These are phyloP conservation scores for Akanthomyces muscarius DNA, from an alignment of 2,329 filamentous ascomycete genomes.

Conservation along the genomic window DNA sequence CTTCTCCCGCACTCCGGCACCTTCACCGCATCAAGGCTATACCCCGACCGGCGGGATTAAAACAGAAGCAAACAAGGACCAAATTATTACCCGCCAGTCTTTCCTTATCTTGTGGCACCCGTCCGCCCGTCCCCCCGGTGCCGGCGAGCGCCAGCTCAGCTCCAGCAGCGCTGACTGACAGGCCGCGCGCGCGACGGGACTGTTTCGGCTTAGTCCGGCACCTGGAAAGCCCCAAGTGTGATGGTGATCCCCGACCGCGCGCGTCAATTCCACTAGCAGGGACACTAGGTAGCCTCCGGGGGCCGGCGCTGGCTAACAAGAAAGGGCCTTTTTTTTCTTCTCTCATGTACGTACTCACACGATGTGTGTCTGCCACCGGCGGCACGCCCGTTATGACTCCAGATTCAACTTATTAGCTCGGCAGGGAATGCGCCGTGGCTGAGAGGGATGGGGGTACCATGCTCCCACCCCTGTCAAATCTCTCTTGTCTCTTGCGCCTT, in stretches of 20 bases:
- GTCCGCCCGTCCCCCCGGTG: background rate
- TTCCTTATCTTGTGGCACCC: background rate
- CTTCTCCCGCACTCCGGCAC: background rate
- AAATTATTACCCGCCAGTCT: no score
- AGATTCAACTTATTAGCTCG: background rate
- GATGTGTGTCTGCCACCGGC: background rate
- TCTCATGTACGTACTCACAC: background rate
- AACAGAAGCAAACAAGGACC: no score
- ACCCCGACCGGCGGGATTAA: background rate
- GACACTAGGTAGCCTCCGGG: background rate
- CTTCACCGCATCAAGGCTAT: background rate
- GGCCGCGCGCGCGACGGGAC: constrained; percentile 9
- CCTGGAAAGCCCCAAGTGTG: background rate
- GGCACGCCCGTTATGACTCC: constrained; percentile 8
- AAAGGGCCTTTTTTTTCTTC: no score
- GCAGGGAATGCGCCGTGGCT: constrained; percentile 5
- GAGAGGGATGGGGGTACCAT: background rate
- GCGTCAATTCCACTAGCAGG: constrained; percentile 1
- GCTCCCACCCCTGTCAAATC: background rate
- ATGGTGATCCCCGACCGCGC: constrained; percentile 10
- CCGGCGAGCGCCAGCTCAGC: background rate
- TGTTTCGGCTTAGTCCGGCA: constrained; percentile 9
- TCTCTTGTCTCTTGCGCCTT: background rate
- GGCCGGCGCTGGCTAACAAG: no score
- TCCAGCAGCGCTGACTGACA: background rate